Base-by-base conservation (phyloP, 768 basidiomycete species). In the Mycena vitilis region DNA sequence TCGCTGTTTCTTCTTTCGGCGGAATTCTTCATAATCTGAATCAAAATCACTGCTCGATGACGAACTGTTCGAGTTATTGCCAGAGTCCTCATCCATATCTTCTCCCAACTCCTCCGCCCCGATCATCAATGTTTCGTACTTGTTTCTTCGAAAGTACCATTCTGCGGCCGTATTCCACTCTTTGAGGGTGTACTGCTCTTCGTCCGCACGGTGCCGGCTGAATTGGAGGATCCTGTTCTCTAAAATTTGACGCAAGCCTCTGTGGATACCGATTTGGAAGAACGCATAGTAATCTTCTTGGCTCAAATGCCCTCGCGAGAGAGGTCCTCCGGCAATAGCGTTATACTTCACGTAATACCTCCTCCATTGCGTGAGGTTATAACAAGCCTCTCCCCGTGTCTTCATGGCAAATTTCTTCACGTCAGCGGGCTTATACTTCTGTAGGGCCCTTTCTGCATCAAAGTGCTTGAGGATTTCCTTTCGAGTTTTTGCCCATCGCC, bases 141-240 rank as follows among this genome's bases (percentile, higher is more conserved):
- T 48, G 51, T 63, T 58, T 11, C 66, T 34, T 0, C 61, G 34
- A 40, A 68, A 63, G 37, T 42, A 48, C 61, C 60, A 58, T 36
- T 68, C 66, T 0, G 66, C 66, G 0, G 66, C 66, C 2, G 10
- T 25, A 40, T 63, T 45, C 0, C 63, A n/a, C 40, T 68, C 55
- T 2, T 57, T 11, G 0, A 63, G 18, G 2, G 52, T 38, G 36
- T 55, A 63, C 15, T 53, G 60, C 0, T n/a, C 56, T 12, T 44
- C 40, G 5, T 52, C 51, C 13, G 15, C 23, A 12, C 51, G 22
- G 9, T 52, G 18, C n/a, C n/a, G n/a, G n/a, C n/a, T n/a, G n/a
- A n/a, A n/a, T 13, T 52, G 51, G 2, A 30, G 13, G 5, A 52
- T 34, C 12, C 25, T 25, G 9, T 34, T 52, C 12, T 52, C 51